Evolutionary conservation across 306 rosid genomes (phyloP).

Genomic region (Boehmeria nivea): DNA sequence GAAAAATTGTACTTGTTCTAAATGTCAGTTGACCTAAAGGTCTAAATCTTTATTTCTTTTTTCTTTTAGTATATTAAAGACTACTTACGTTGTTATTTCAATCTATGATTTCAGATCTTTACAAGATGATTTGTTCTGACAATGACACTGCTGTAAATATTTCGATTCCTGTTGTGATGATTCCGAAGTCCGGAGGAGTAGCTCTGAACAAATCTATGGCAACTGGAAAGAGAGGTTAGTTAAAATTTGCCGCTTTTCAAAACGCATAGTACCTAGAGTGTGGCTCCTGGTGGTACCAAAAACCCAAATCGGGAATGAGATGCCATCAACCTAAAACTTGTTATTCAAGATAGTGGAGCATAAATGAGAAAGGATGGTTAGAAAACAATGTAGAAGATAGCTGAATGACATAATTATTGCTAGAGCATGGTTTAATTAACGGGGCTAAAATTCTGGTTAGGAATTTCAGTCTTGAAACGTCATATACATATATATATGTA

Average conservation of each 20-base stretch:
- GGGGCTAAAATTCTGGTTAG: no score
- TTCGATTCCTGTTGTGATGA: slow-evolving; percentile 68
- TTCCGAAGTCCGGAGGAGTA: slow-evolving; percentile 57
- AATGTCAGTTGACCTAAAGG: neutral
- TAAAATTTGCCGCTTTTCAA: slow-evolving; percentile 5
- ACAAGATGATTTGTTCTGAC: slow-evolving; percentile 60
- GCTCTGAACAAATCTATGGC: slow-evolving; percentile 35
- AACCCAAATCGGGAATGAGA: neutral
- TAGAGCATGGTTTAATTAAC: no score
- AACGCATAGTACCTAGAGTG: neutral
- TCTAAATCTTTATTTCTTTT: neutral
- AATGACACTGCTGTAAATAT: slow-evolving; percentile 32
- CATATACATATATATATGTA: no score
- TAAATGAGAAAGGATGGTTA: neutral
- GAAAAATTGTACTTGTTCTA: no score
- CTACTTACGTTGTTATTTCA: neutral
- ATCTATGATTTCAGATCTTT: slow-evolving; percentile 43
- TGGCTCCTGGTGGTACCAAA: neutral
- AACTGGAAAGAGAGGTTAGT: slow-evolving; percentile 52
- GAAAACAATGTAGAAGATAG: no score
- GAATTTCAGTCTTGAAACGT: no score
- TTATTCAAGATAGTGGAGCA: neutral
- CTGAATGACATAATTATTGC: no score
- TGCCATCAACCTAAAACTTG: neutral
- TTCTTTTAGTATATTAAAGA: neutral